These are phyloP conservation scores for Fusarium sp. DNA, from an alignment of 2,329 filamentous ascomycete species.

Conservation along the genomic window DNA sequence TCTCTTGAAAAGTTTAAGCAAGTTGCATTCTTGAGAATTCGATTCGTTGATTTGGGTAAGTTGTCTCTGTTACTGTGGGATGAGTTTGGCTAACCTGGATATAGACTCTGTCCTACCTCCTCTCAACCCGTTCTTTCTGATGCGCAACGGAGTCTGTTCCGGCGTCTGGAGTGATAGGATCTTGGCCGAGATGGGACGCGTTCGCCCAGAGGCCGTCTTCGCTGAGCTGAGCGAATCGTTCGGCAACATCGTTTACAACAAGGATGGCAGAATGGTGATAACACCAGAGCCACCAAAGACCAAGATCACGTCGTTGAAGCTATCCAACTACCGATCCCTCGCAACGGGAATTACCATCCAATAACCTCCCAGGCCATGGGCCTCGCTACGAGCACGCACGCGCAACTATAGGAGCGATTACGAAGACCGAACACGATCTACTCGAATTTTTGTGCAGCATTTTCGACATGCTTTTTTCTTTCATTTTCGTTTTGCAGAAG, in stretches of 20 bases:
- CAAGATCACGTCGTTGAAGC: slow-evolving; percentile 66
- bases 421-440: background rate
- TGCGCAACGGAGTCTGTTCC: slow-evolving; percentile 70
- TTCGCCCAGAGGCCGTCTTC: slow-evolving; percentile 69
- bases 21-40: slow-evolving; percentile 75
- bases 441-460: background rate
- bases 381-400: background rate
- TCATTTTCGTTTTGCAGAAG: slow-evolving; percentile 24
- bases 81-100: slow-evolving; percentile 29
- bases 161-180: slow-evolving; percentile 81
- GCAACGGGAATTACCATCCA: slow-evolving; percentile 53
- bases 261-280: slow-evolving; percentile 69
- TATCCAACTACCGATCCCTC: slow-evolving; percentile 68
- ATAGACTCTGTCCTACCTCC: slow-evolving; percentile 76
- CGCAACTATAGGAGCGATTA: background rate
- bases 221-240: slow-evolving; percentile 74
- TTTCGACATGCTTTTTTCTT: slow-evolving; percentile 3
- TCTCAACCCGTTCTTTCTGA: slow-evolving; percentile 78
- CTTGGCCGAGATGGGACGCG: slow-evolving; percentile 67
- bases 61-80: slow-evolving; percentile 15
- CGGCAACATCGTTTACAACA: slow-evolving; percentile 68
- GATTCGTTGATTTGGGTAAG: slow-evolving; percentile 78
- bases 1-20: slow-evolving; percentile 68
- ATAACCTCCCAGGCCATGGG: slow-evolving; percentile 26
- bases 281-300: slow-evolving; percentile 66